Evolutionary conservation across 176 grass and related monocot species (phyloP).

Genomic region (Canna indica): DNA sequence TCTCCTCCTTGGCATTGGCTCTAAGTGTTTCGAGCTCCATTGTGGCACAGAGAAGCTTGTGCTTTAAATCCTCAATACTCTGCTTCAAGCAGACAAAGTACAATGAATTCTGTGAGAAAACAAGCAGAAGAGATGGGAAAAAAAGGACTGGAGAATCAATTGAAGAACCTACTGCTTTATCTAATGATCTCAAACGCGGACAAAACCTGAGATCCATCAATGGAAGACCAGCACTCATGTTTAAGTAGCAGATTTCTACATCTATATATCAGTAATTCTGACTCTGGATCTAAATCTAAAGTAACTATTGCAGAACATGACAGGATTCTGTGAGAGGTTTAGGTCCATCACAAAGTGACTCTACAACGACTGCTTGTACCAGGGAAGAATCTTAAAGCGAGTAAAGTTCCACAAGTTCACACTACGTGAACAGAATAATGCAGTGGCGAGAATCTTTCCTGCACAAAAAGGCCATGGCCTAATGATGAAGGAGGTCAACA

Average conservation of each 20-base stretch:
- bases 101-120: background rate
- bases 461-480: background rate
- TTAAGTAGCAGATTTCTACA: too few species aligned
- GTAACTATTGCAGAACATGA: background rate
- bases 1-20: slow-evolving; percentile 40
- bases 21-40: slow-evolving; percentile 57
- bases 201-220: background rate
- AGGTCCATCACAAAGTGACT: background rate
- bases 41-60: slow-evolving; percentile 34
- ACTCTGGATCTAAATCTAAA: background rate
- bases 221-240: too few species aligned
- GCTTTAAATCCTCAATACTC: slow-evolving; percentile 62
- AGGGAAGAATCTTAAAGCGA: background rate
- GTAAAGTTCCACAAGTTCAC: background rate
- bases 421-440: background rate
- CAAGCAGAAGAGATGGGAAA: background rate
- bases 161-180: background rate
- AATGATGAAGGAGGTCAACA: slow-evolving; percentile 2
- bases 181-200: background rate
- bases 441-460: background rate
- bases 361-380: background rate
- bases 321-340: background rate
- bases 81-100: slow-evolving; percentile 15
- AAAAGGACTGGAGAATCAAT: background rate
- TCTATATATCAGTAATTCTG: too few species aligned